Evolutionary conservation across 352 stramenopile genomes (phyloP).

Genomic region (Pythium guiyangense): DNA sequence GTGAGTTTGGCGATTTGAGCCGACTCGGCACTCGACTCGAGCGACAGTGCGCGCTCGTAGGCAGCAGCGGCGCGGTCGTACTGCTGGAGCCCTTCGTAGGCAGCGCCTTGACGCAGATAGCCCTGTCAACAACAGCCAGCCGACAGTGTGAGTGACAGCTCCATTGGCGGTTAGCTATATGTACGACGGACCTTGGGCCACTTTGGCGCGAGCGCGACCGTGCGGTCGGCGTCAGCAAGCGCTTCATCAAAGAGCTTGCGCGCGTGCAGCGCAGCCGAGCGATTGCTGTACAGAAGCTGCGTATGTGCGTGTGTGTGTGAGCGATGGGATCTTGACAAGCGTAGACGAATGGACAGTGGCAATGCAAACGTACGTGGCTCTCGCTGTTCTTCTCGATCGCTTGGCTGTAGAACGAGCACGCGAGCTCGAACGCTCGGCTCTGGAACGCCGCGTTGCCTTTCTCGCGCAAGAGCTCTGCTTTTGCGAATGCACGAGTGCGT

Average conservation of each 20-base stretch:
- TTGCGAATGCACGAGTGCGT: not conserved
- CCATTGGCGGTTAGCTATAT: not conserved
- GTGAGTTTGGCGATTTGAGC: slow-evolving; percentile 65
- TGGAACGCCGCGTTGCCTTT: slow-evolving; percentile 73
- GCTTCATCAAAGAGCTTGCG: slow-evolving; percentile 69
- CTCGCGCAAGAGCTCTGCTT: slow-evolving; percentile 36
- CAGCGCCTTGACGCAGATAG: slow-evolving; percentile 88
- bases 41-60: slow-evolving; percentile 60
- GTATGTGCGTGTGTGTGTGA: not conserved
- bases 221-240: slow-evolving; percentile 76
- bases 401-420: slow-evolving; percentile 47
- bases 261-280: slow-evolving; percentile 77
- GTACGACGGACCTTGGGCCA: slow-evolving; percentile 82
- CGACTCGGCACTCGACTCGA: slow-evolving; percentile 41
- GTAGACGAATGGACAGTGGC: not conserved
- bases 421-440: slow-evolving; percentile 37
- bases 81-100: slow-evolving; percentile 58
- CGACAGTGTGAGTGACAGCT: not conserved
- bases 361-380: slow-evolving; percentile 37
- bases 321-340: not conserved
- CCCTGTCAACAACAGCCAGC: slow-evolving; percentile 17
- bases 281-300: slow-evolving; percentile 82
- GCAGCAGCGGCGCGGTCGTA: slow-evolving; percentile 60
- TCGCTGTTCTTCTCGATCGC: slow-evolving; percentile 39
- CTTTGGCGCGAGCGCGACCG: slow-evolving; percentile 70